Evolutionary conservation across 176 grass and related monocot species (phyloP).

Genomic region (Ensete ventricosum): DNA sequence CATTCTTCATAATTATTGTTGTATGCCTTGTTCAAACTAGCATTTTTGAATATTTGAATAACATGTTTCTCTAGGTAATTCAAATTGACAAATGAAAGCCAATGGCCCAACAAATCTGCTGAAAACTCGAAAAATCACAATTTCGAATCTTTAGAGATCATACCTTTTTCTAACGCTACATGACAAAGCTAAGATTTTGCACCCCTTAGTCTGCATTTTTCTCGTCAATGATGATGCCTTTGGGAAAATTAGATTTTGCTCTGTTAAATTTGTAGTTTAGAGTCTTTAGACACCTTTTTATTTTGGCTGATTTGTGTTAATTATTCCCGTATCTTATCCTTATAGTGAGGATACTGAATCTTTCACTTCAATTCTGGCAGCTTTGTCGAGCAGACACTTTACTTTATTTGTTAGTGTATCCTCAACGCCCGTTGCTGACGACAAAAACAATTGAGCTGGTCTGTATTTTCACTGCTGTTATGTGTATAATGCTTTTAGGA

Average conservation of each 20-base stretch:
- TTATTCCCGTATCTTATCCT: neutral
- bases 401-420: constrained; percentile 83
- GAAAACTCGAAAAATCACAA: no score
- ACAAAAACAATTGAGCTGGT: constrained; percentile 98
- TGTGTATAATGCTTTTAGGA: neutral
- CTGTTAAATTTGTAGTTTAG: no score
- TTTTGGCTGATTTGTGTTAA: no score
- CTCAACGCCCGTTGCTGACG: constrained; percentile 82
- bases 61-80: neutral
- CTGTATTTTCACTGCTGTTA: constrained; percentile 16
- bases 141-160: no score
- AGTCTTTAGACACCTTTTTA: no score
- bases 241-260: neutral
- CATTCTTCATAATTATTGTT: neutral
- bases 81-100: neutral
- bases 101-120: no score
- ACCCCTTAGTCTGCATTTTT: neutral
- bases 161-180: no score
- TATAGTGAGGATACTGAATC: constrained; percentile 24
- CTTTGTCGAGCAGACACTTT: constrained; percentile 77
- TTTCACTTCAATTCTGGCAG: constrained; percentile 36
- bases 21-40: neutral
- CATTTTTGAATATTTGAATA: neutral
- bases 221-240: neutral
- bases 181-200: no score